Percentiles rank a stretch among this genome's conserved stretches.
Evolutionary conservation across 768 basidiomycete genomes (phyloP).

Genomic region (Termitomyces sp.): DNA sequence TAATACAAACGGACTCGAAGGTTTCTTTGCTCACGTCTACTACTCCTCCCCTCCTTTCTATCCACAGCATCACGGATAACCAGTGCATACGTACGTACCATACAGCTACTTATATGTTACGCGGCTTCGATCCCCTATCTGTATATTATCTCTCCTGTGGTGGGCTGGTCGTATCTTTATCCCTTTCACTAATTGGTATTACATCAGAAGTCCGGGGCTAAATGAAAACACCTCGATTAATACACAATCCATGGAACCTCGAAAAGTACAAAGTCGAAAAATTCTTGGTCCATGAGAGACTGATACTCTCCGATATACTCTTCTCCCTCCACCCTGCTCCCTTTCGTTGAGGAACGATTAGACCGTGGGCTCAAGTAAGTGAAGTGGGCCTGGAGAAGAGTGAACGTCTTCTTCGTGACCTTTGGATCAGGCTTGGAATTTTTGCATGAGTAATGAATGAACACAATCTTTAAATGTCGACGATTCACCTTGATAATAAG

Average conservation of each 20-base stretch:
- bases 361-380: constrained; percentile 75
- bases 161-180: constrained; percentile 63
- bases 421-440: constrained; percentile 78
- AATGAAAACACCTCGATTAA: constrained; percentile 31
- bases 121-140: constrained; percentile 41
- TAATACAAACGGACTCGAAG: constrained; percentile 19
- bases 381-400: constrained; percentile 72
- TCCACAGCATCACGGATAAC: constrained; percentile 19
- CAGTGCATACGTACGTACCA: constrained; percentile 21
- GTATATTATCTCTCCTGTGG: constrained; percentile 46
- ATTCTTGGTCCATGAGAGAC: constrained; percentile 90
- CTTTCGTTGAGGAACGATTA: constrained; percentile 39
- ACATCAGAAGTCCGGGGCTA: constrained; percentile 22
- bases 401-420: constrained; percentile 73
- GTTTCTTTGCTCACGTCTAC: constrained; percentile 9
- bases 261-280: constrained; percentile 91
- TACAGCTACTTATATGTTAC: constrained; percentile 25
- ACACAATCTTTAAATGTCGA: background rate
- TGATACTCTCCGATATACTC: constrained; percentile 92
- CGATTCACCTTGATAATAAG: constrained; percentile 70
- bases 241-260: constrained; percentile 89
- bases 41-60: constrained; percentile 13
- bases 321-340: constrained; percentile 43
- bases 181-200: constrained; percentile 51
- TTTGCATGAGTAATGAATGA: background rate